phyloP scores from a whole-genome alignment of 2,329 filamentous ascomycete species.

The Fonsecaea erecta region DNA sequence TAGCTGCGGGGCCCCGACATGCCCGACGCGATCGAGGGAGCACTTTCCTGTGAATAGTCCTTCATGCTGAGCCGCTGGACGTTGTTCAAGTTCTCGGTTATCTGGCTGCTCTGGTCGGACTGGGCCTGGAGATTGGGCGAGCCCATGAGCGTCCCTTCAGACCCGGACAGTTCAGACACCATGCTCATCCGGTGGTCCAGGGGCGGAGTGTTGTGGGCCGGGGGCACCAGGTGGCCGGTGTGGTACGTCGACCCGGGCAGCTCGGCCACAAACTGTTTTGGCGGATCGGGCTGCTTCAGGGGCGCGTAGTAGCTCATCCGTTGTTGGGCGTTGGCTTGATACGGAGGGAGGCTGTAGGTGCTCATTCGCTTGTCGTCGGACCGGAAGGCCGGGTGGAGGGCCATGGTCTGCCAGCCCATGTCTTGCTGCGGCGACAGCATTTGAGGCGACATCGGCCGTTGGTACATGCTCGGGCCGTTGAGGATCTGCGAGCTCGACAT shows the following conservation, averaged over 20 bases:
- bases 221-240: slow-evolving; percentile 19
- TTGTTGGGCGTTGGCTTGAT: slow-evolving; percentile 16
- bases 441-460: slow-evolving; percentile 29
- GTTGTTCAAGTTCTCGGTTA: slow-evolving; percentile 14
- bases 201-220: slow-evolving; percentile 1
- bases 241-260: slow-evolving; percentile 33
- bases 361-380: slow-evolving; percentile 26
- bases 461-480: slow-evolving; percentile 13
- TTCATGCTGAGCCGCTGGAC: slow-evolving; percentile 13
- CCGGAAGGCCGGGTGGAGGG: slow-evolving; percentile 34
- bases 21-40: slow-evolving; percentile 18
- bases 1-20: not conserved
- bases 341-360: slow-evolving; percentile 19
- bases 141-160: slow-evolving; percentile 20
- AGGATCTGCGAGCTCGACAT: slow-evolving; percentile 34
- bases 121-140: slow-evolving; percentile 25
- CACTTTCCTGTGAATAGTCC: slow-evolving; percentile 5
- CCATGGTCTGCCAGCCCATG: slow-evolving; percentile 28
- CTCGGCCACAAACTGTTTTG: slow-evolving; percentile 34
- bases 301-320: slow-evolving; percentile 26
- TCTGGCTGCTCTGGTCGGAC: slow-evolving; percentile 23
- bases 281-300: slow-evolving; percentile 16
- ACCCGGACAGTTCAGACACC: slow-evolving; percentile 31
- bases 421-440: slow-evolving; percentile 34
- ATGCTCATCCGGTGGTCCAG: slow-evolving; percentile 25